phyloP scores from a whole-genome alignment of 2,329 filamentous ascomycete species.

The Akanthomyces lecanii region DNA sequence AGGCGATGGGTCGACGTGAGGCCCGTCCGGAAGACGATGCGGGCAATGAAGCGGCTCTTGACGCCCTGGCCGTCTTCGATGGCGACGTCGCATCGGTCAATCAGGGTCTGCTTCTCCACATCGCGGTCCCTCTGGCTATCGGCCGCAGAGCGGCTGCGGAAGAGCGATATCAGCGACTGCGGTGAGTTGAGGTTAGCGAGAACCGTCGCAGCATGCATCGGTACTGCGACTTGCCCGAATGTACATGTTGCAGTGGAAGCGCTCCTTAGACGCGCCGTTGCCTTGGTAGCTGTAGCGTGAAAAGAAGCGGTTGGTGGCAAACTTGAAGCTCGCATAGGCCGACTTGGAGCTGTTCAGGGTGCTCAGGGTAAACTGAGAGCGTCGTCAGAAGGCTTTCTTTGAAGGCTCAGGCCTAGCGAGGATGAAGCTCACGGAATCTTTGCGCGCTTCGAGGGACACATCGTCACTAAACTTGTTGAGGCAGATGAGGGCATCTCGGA shows the following conservation, averaged over 20 bases:
- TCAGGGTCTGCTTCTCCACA: conserved; percentile 61
- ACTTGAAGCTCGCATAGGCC: conserved; percentile 69
- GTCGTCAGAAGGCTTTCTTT: background rate
- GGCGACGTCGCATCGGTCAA: conserved; percentile 70
- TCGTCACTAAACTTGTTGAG: conserved; percentile 76
- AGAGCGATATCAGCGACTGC: conserved; percentile 66
- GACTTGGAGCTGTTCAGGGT: conserved; percentile 78
- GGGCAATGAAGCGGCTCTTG: conserved; percentile 70
- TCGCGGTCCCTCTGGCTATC: conserved; percentile 48
- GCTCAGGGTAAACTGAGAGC: conserved; percentile 61
- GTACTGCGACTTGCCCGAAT: conserved; percentile 52
- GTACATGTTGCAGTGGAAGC: conserved; percentile 72
- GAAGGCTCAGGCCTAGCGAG: background rate
- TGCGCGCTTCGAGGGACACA: conserved; percentile 68
- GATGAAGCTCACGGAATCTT: conserved; percentile 52
- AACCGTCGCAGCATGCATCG: background rate
- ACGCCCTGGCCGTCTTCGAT: conserved; percentile 67
- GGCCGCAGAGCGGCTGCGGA: conserved; percentile 59
- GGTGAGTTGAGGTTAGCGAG: background rate
- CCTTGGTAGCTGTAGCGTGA: conserved; percentile 65
- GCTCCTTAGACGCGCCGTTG: conserved; percentile 45
- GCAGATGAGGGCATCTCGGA: conserved; percentile 71
- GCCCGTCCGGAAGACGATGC: conserved; percentile 69
- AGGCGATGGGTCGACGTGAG: conserved; percentile 74
- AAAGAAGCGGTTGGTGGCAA: conserved; percentile 67